These are phyloP conservation scores for Rubroshorea leprosula DNA, from an alignment of 345 rosid genomes.

Conservation along the genomic window DNA sequence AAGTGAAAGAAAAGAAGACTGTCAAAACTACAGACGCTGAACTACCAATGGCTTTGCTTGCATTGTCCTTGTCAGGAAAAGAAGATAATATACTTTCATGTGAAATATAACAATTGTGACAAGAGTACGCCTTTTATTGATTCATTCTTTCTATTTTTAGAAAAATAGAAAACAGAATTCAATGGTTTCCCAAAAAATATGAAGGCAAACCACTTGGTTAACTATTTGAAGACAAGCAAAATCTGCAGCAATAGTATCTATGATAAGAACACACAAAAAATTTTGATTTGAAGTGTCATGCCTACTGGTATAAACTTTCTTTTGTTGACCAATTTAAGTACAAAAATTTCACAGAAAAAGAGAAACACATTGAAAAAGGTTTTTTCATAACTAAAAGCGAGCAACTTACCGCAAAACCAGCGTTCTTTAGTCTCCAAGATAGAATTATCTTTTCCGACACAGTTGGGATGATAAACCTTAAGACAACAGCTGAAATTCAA, in stretches of 20 bases:
- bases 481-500: constrained; percentile 35
- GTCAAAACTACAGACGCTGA: too few relatives aligned
- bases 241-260: background rate
- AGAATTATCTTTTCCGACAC: constrained; percentile 31
- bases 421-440: constrained; percentile 23
- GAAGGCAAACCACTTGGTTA: too few relatives aligned
- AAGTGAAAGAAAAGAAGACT: background rate
- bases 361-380: background rate
- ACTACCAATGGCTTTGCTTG: too few relatives aligned
- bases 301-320: too few relatives aligned
- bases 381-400: background rate
- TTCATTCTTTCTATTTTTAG: too few relatives aligned
- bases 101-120: too few relatives aligned
- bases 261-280: background rate
- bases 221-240: too few relatives aligned
- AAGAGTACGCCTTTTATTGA: too few relatives aligned
- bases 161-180: too few relatives aligned
- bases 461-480: constrained; percentile 42
- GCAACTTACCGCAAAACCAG: constrained; percentile 42
- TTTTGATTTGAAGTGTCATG: background rate
- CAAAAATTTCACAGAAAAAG: background rate
- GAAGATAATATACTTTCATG: too few relatives aligned
- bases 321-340: background rate
- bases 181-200: too few relatives aligned
- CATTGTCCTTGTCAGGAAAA: too few relatives aligned